These are phyloP conservation scores for Triangularia setosa DNA, from an alignment of 2,329 filamentous ascomycete genomes.

Conservation along the genomic window DNA sequence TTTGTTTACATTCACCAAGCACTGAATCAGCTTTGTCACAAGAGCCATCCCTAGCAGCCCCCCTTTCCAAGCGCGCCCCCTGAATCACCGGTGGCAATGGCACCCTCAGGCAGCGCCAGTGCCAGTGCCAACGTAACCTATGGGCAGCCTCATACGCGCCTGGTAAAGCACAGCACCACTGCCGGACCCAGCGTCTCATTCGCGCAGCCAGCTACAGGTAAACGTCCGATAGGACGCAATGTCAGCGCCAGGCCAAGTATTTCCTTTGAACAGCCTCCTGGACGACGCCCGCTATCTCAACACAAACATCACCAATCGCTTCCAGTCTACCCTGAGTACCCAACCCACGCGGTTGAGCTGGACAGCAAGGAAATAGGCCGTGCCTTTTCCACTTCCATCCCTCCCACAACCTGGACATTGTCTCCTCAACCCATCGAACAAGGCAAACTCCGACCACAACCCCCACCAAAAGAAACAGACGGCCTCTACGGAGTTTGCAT, in stretches of 20 bases:
- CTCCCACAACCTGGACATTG: neutral
- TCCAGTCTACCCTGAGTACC: neutral
- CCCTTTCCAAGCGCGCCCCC: neutral
- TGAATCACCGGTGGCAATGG: neutral
- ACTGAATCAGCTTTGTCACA: neutral
- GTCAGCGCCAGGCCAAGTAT: neutral
- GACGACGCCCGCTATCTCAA: neutral
- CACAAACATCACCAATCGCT: neutral
- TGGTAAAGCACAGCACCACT: neutral
- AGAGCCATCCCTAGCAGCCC: neutral
- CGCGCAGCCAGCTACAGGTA: neutral
- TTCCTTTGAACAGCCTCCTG: neutral
- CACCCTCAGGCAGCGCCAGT: neutral
- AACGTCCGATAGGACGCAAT: neutral
- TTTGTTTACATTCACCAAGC: neutral
- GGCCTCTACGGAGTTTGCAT: conserved; percentile 21
- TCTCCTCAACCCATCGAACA: neutral
- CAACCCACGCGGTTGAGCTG: neutral
- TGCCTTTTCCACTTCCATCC: neutral
- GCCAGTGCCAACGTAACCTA: neutral
- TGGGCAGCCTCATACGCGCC: neutral
- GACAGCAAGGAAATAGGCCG: conserved; percentile 1
- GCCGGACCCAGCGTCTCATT: neutral
- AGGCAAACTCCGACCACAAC: neutral
- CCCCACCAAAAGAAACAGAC: conserved; percentile 9